Percentiles rank a stretch among this genome's conserved stretches.
phyloP scores from a whole-genome alignment of 1,139 yeast genomes.

The Hemisphaericaspora xylofermentans region DNA sequence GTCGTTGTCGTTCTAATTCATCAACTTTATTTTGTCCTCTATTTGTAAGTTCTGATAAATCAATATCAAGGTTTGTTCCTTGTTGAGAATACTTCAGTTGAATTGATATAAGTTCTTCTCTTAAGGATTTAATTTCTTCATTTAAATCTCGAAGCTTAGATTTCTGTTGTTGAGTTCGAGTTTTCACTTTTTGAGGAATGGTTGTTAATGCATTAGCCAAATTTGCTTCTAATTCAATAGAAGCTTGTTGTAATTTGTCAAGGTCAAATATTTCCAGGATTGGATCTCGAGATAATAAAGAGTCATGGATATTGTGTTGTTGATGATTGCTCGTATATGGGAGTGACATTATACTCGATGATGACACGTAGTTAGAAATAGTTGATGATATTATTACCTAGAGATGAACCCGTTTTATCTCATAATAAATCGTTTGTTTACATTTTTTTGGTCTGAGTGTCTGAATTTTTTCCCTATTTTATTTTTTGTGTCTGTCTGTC shows the following conservation, averaged over 20 bases:
- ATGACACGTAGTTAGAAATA: not conserved
- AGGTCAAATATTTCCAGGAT: not conserved
- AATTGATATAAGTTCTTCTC: not conserved
- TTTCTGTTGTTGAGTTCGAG: not conserved
- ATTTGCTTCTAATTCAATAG: not conserved
- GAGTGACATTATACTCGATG: not conserved
- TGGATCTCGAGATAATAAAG: not conserved
- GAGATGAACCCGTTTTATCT: too few relatives aligned
- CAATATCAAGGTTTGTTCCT: not conserved
- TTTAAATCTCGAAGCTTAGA: not conserved
- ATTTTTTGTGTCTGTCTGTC: not conserved
- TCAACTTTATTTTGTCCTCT: not conserved
- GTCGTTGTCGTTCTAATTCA: not conserved
- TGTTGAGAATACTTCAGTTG: not conserved
- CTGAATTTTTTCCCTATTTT: too few relatives aligned
- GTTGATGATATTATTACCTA: too few relatives aligned
- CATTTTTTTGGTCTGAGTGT: not conserved
- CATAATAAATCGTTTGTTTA: too few relatives aligned
- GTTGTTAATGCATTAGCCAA: not conserved
- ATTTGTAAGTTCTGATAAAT: not conserved
- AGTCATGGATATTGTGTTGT: not conserved
- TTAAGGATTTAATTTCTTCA: not conserved
- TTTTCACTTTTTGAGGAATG: constrained; percentile 1
- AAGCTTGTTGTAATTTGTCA: not conserved
- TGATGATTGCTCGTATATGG: not conserved